A percentile compares a stretch with the other conserved stretches of the same genome.
Conservation (phyloP, 2,329 filamentous ascomycete genomes). For the Aphanocladium album region DNA sequence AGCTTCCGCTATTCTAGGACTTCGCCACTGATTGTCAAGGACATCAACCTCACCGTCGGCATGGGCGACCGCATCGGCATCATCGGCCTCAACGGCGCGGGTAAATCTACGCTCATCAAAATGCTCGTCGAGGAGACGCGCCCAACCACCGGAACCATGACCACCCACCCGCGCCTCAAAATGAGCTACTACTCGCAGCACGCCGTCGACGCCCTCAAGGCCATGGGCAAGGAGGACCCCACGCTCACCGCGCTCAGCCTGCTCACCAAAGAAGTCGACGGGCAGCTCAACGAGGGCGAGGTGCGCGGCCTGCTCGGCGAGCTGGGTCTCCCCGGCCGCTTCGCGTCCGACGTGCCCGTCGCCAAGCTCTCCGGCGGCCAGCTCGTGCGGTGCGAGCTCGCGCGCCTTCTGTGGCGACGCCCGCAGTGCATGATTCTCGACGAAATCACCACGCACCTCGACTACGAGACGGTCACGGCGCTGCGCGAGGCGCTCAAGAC, state of each 20-base stretch:
- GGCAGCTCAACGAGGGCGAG: slow-evolving; percentile 58
- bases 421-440: slow-evolving; percentile 73
- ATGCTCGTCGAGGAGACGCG: slow-evolving; percentile 58
- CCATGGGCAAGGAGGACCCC: slow-evolving; percentile 43
- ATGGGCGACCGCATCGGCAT: slow-evolving; percentile 71
- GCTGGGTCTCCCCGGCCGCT: slow-evolving; percentile 64
- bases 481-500: slow-evolving; percentile 59
- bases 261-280: slow-evolving; percentile 50
- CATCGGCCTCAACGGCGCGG: slow-evolving; percentile 73
- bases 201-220: slow-evolving; percentile 64
- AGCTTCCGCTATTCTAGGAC: slow-evolving; percentile 56
- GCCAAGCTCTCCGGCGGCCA: slow-evolving; percentile 75
- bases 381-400: slow-evolving; percentile 61
- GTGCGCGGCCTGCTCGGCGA: slow-evolving; percentile 61
- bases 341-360: slow-evolving; percentile 69
- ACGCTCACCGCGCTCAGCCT: slow-evolving; percentile 61
- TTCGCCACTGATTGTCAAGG: slow-evolving; percentile 46
- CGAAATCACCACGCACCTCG: slow-evolving; percentile 80
- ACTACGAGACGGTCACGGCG: slow-evolving; percentile 73
- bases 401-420: slow-evolving; percentile 60
- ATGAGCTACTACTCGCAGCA: slow-evolving; percentile 78
- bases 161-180: slow-evolving; percentile 62
- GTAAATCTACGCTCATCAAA: slow-evolving; percentile 74
- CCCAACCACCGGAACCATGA: slow-evolving; percentile 57
- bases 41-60: slow-evolving; percentile 63